phyloP scores from a whole-genome alignment of 2,329 filamentous ascomycete genomes.

The Cylindrodendrum hubeiense region DNA sequence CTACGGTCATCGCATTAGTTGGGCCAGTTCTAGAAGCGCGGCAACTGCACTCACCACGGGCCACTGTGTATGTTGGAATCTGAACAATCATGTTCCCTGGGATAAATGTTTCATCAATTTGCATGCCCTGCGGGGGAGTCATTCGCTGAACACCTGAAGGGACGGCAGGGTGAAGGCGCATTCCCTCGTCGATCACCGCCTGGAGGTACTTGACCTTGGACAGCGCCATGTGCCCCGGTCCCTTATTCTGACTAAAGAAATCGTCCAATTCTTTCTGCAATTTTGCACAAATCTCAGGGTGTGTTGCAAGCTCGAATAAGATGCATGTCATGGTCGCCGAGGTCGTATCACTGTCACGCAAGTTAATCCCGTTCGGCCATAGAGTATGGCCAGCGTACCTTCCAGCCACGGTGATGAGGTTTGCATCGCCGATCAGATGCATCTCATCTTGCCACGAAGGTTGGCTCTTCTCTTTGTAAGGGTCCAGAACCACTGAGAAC shows the following conservation, averaged over 20 bases:
- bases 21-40: neutral
- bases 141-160: conserved; percentile 50
- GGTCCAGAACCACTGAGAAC: conserved; percentile 14
- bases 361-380: neutral
- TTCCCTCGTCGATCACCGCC: conserved; percentile 55
- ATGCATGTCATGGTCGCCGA: conserved; percentile 48
- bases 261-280: conserved; percentile 53
- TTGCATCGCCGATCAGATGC: conserved; percentile 45
- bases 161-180: conserved; percentile 54
- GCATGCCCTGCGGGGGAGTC: conserved; percentile 53
- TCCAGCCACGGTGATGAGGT: conserved; percentile 48
- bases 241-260: conserved; percentile 24
- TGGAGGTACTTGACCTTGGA: conserved; percentile 46
- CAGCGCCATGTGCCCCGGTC: conserved; percentile 33
- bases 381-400: conserved; percentile 35
- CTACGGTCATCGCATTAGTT: neutral
- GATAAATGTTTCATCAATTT: conserved; percentile 32
- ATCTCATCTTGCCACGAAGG: conserved; percentile 38
- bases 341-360: conserved; percentile 48
- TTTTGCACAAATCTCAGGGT: conserved; percentile 39
- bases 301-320: conserved; percentile 50
- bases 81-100: conserved; percentile 33
- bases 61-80: conserved; percentile 36
- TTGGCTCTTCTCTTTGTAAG: conserved; percentile 5
- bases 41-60: conserved; percentile 50